Percentiles rank a stretch among this genome's conserved stretches.
These are phyloP conservation scores for Globisporangium spinosum DNA, from an alignment of 352 stramenopile species.

Conservation along the genomic window DNA sequence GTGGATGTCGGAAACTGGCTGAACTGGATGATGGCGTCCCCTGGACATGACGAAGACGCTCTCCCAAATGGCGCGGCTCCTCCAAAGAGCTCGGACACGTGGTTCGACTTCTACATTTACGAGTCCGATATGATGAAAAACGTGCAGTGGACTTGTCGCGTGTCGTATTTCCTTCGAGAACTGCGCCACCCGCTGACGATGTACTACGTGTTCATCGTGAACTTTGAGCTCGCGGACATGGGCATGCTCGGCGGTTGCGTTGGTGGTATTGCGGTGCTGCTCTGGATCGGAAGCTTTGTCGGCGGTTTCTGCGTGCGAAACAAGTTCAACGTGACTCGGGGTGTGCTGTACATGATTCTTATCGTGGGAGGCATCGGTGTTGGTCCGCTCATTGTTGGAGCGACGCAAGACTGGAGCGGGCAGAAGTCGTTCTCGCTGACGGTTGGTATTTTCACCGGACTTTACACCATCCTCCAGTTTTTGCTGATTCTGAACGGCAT, in stretches of 20 bases:
- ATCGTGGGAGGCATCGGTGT: slow-evolving; percentile 56
- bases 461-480: slow-evolving; percentile 78
- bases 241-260: slow-evolving; percentile 55
- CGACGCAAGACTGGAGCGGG: slow-evolving; percentile 53
- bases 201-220: slow-evolving; percentile 80
- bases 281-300: slow-evolving; percentile 67
- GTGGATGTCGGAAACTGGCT: slow-evolving; percentile 84
- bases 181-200: slow-evolving; percentile 74
- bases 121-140: slow-evolving; percentile 62
- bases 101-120: slow-evolving; percentile 77
- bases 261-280: slow-evolving; percentile 47
- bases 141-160: slow-evolving; percentile 57
- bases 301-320: slow-evolving; percentile 53
- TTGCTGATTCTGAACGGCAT: slow-evolving; percentile 66
- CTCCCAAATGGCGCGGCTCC: slow-evolving; percentile 35
- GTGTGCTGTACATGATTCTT: slow-evolving; percentile 66
- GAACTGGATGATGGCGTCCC: slow-evolving; percentile 72
- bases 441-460: slow-evolving; percentile 62
- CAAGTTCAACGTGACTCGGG: slow-evolving; percentile 51
- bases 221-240: slow-evolving; percentile 69
- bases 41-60: slow-evolving; percentile 39
- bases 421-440: slow-evolving; percentile 72
- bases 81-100: slow-evolving; percentile 45
- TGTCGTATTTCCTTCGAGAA: slow-evolving; percentile 73
- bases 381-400: slow-evolving; percentile 56